These are phyloP conservation scores for Begonia masoniana DNA, from an alignment of 306 rosid genomes.

Conservation along the genomic window DNA sequence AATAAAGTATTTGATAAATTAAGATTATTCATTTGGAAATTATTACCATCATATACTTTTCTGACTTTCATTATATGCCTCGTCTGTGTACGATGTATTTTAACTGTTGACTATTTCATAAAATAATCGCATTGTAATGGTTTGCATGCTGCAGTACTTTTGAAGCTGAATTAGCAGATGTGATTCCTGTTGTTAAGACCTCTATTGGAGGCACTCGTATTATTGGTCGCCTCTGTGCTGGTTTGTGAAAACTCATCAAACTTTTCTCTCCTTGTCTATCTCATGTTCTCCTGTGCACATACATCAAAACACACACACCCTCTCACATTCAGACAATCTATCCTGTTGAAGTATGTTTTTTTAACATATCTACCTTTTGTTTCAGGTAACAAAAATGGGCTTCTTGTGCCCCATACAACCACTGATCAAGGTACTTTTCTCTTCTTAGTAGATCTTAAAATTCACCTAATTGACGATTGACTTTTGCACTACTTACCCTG, in stretches of 20 bases:
- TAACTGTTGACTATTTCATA: too few species aligned
- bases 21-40: too few species aligned
- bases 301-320: background rate
- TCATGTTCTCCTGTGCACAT: background rate
- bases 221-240: conserved; percentile 90
- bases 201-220: conserved; percentile 81
- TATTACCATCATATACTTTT: too few species aligned
- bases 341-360: background rate
- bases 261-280: background rate
- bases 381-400: conserved; percentile 91
- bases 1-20: too few species aligned
- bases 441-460: too few species aligned
- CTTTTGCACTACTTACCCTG: too few species aligned
- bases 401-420: conserved; percentile 83
- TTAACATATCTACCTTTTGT: background rate
- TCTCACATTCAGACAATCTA: background rate
- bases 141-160: conserved; percentile 31
- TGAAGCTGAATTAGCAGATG: conserved; percentile 68
- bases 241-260: conserved; percentile 20
- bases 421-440: conserved; percentile 65
- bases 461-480: too few species aligned
- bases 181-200: conserved; percentile 78
- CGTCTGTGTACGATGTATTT: too few species aligned
- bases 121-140: too few species aligned
- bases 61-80: too few species aligned